Evolutionary conservation across 1,284 basidiomycete genomes (phyloP).

Genomic region (Heliocybe sulcata): DNA sequence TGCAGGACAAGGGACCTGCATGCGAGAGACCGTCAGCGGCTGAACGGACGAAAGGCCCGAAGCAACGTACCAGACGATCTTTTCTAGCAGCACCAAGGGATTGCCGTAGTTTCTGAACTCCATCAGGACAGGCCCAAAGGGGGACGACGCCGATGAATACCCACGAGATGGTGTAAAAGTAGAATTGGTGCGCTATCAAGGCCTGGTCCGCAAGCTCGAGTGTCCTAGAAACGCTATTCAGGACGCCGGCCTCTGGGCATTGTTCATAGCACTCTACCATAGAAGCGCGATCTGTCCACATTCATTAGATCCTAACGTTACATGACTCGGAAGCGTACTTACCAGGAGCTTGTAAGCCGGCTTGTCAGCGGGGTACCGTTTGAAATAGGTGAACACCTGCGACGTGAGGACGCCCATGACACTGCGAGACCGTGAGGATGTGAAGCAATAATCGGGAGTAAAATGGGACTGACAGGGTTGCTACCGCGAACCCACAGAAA

Average conservation of each 20-base stretch:
- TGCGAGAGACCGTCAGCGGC: neutral
- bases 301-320: neutral
- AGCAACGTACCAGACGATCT: slow-evolving; percentile 38
- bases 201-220: slow-evolving; percentile 45
- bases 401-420: slow-evolving; percentile 42
- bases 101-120: slow-evolving; percentile 39
- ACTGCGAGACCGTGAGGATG: slow-evolving; percentile 16
- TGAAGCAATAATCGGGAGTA: neutral
- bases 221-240: slow-evolving; percentile 25
- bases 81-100: slow-evolving; percentile 29
- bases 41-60: neutral
- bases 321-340: slow-evolving; percentile 17
- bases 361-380: slow-evolving; percentile 46
- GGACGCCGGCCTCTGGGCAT: neutral
- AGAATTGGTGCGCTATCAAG: slow-evolving; percentile 49
- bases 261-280: slow-evolving; percentile 27
- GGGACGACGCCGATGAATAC: slow-evolving; percentile 11
- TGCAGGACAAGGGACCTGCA: slow-evolving; percentile 20
- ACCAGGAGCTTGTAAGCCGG: slow-evolving; percentile 48
- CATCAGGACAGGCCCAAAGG: neutral
- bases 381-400: slow-evolving; percentile 48
- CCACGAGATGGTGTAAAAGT: slow-evolving; percentile 46
- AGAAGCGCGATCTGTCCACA: slow-evolving; percentile 31
- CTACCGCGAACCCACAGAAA: neutral
- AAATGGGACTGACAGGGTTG: neutral